Evolutionary conservation across 768 basidiomycete species (phyloP).

Genomic region (Suillus spraguei): DNA sequence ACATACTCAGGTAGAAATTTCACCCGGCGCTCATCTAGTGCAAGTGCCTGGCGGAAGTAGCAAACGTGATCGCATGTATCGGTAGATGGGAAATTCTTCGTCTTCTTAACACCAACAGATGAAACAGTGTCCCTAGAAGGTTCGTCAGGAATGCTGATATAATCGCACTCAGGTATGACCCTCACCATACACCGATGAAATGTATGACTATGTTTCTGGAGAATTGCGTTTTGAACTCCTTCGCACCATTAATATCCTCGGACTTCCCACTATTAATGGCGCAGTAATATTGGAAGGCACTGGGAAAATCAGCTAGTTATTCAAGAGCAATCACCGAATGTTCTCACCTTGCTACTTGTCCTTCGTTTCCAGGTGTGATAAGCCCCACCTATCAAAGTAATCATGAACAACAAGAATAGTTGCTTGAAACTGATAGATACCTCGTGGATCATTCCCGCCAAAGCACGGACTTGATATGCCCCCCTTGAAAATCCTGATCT

Average conservation of each 20-base stretch:
- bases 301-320: background rate
- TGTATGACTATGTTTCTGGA: background rate
- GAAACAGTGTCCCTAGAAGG: conserved; percentile 40
- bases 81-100: conserved; percentile 29
- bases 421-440: background rate
- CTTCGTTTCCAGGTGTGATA: background rate
- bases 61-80: conserved; percentile 17
- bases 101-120: conserved; percentile 36
- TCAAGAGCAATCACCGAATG: background rate
- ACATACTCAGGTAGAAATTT: conserved; percentile 29
- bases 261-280: background rate
- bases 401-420: background rate
- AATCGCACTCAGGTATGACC: background rate
- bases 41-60: conserved; percentile 30
- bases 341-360: background rate
- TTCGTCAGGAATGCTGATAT: background rate
- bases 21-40: conserved; percentile 29
- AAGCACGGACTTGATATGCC: conserved; percentile 8
- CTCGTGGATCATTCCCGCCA: conserved; percentile 9
- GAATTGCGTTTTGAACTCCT: conserved; percentile 3
- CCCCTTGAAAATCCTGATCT: conserved; percentile 7
- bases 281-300: conserved; percentile 3
- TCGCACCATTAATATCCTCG: background rate
- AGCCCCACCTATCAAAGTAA: conserved; percentile 29
- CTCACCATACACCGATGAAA: conserved; percentile 11